Conservation (phyloP, 192 early-diverging fungal species). For the Dispira simplex region DNA sequence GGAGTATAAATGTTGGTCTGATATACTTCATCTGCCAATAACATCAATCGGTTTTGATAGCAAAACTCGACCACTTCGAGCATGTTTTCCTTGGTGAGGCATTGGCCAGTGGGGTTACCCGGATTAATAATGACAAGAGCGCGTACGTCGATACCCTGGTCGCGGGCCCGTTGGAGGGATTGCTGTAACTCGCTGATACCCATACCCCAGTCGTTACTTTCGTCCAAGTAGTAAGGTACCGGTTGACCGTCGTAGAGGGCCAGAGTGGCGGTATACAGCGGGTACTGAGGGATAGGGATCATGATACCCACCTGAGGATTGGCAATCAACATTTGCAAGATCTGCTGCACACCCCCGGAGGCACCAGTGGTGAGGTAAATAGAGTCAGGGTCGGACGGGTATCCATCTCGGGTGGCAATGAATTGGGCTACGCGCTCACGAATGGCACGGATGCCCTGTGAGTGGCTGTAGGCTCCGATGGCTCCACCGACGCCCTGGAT, state of each 20-base stretch:
- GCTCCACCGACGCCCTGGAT: slow-evolving; percentile 56
- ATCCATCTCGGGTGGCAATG: slow-evolving; percentile 88
- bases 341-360: slow-evolving; percentile 80
- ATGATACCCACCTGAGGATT: slow-evolving; percentile 77
- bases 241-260: slow-evolving; percentile 68
- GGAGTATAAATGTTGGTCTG: slow-evolving; percentile 89
- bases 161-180: slow-evolving; percentile 44
- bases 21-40: slow-evolving; percentile 97
- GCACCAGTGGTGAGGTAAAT: slow-evolving; percentile 93
- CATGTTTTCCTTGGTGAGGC: slow-evolving; percentile 69
- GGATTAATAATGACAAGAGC: slow-evolving; percentile 96
- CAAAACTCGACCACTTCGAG: slow-evolving; percentile 82
- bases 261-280: slow-evolving; percentile 89
- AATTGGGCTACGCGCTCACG: slow-evolving; percentile 82
- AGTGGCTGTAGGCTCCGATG: slow-evolving; percentile 87
- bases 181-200: slow-evolving; percentile 44
- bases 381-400: slow-evolving; percentile 59
- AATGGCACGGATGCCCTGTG: slow-evolving; percentile 75
- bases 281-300: slow-evolving; percentile 99
- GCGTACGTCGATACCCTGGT: slow-evolving; percentile 68
- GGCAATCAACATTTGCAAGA: slow-evolving; percentile 75
- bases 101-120: slow-evolving; percentile 96
- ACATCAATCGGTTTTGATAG: slow-evolving; percentile 57
- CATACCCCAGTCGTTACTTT: slow-evolving; percentile 71
- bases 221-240: slow-evolving; percentile 88